Evolutionary conservation across 768 basidiomycete species (phyloP).

Genomic region (Lactarius vividus): DNA sequence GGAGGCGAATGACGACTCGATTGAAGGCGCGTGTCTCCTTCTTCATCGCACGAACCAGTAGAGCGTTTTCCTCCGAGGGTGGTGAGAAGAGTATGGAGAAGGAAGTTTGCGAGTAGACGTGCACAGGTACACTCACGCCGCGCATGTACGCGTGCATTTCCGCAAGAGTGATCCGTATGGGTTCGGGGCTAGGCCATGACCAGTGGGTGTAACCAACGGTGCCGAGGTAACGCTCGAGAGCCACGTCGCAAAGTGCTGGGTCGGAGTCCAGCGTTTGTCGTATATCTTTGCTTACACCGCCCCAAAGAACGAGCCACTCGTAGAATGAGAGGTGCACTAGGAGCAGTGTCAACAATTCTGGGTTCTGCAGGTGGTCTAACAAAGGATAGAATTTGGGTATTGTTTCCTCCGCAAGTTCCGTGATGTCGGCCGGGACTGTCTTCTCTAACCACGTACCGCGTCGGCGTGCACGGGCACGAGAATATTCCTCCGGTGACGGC

Average conservation of each 20-base stretch:
- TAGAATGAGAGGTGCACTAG: conserved; percentile 66
- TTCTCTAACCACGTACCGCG: conserved; percentile 44
- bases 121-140: conserved; percentile 71
- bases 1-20: conserved; percentile 72
- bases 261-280: conserved; percentile 48
- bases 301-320: conserved; percentile 65
- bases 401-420: conserved; percentile 34
- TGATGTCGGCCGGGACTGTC: conserved; percentile 37
- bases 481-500: conserved; percentile 40
- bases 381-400: conserved; percentile 46
- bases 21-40: conserved; percentile 73
- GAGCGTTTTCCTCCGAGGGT: conserved; percentile 41
- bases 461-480: conserved; percentile 40
- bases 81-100: conserved; percentile 51
- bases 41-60: conserved; percentile 49
- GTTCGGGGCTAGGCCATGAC: conserved; percentile 52
- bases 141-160: conserved; percentile 80
- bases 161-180: conserved; percentile 63
- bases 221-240: conserved; percentile 64
- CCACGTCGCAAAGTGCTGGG: conserved; percentile 54
- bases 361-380: conserved; percentile 51
- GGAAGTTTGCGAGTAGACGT: conserved; percentile 66
- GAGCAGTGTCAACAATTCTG: conserved; percentile 50
- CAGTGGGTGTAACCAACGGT: conserved; percentile 75
- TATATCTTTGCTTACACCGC: conserved; percentile 50